Percentiles rank a stretch among this genome's conserved stretches.
These are phyloP conservation scores for Pythium utonaiense DNA, from an alignment of 352 stramenopile species.

Conservation along the genomic window DNA sequence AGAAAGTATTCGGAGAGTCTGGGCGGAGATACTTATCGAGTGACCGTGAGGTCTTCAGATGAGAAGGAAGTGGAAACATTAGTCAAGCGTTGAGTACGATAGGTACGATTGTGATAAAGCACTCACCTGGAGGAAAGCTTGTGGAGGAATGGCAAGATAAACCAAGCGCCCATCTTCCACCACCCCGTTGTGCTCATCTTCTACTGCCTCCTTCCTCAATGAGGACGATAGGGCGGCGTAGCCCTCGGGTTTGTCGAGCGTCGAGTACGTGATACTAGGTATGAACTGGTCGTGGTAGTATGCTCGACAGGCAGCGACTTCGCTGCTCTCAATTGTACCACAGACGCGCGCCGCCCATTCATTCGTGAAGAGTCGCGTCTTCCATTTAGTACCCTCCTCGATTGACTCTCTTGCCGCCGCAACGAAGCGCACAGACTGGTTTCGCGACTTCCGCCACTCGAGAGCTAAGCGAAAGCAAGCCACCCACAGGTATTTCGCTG, in stretches of 20 bases:
- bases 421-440: slow-evolving; percentile 29
- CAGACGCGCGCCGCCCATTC: slow-evolving; percentile 34
- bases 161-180: slow-evolving; percentile 48
- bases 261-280: slow-evolving; percentile 40
- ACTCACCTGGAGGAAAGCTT: slow-evolving; percentile 54
- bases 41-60: neutral
- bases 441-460: slow-evolving; percentile 12
- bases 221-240: slow-evolving; percentile 25
- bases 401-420: slow-evolving; percentile 39
- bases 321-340: slow-evolving; percentile 1
- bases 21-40: slow-evolving; percentile 11
- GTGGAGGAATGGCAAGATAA: slow-evolving; percentile 76
- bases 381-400: slow-evolving; percentile 31
- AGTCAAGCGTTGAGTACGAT: too few species aligned
- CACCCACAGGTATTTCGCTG: slow-evolving; percentile 83
- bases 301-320: slow-evolving; percentile 17
- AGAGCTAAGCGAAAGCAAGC: slow-evolving; percentile 59
- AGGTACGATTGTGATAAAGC: neutral
- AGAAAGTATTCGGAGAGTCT: slow-evolving; percentile 24
- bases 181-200: neutral
- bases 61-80: too few species aligned
- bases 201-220: slow-evolving; percentile 2
- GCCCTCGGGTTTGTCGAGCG: slow-evolving; percentile 31
- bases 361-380: slow-evolving; percentile 29
- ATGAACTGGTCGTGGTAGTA: slow-evolving; percentile 40